These are phyloP conservation scores for Arthrobotrys megalospora DNA, from an alignment of 2,329 filamentous ascomycete genomes.

Conservation along the genomic window DNA sequence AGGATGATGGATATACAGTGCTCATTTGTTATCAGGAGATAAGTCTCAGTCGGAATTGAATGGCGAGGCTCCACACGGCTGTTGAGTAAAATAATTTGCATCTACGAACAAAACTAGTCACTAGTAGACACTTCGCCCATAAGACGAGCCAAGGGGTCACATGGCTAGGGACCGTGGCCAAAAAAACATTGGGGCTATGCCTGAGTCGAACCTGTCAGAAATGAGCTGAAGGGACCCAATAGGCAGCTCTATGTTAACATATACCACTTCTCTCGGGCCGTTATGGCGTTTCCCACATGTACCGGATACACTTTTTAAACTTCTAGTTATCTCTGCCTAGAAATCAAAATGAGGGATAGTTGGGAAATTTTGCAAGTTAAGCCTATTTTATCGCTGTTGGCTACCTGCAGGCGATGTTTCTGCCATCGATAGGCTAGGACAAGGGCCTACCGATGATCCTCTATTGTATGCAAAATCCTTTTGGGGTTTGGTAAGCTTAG, in stretches of 20 bases:
- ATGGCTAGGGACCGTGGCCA: constrained; percentile 49
- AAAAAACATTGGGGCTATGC: constrained; percentile 59
- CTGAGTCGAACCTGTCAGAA: constrained; percentile 60
- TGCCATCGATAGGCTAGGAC: constrained; percentile 53
- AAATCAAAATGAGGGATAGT: constrained; percentile 26
- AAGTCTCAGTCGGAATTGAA: constrained; percentile 31
- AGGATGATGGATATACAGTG: constrained; percentile 3
- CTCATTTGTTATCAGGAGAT: constrained; percentile 38
- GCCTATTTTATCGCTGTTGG: constrained; percentile 41
- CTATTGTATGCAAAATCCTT: constrained; percentile 49
- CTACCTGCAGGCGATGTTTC: constrained; percentile 52
- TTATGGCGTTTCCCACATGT: constrained; percentile 52
- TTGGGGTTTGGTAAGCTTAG: constrained; percentile 45
- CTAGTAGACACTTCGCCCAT: constrained; percentile 7
- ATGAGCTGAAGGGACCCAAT: constrained; percentile 61
- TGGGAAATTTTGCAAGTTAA: constrained; percentile 42
- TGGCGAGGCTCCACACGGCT: constrained; percentile 23
- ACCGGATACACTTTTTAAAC: constrained; percentile 45
- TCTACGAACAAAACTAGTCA: constrained; percentile 8
- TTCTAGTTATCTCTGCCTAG: constrained; percentile 37
- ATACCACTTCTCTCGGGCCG: constrained; percentile 43
- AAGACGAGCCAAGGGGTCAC: constrained; percentile 39
- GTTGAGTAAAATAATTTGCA: constrained; percentile 37
- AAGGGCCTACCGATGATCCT: constrained; percentile 52
- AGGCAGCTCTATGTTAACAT: constrained; percentile 24